A percentile compares a stretch with the other conserved stretches of the same genome.
Evolutionary conservation across 345 rosid genomes (phyloP).

Genomic region (Angophora floribunda): DNA sequence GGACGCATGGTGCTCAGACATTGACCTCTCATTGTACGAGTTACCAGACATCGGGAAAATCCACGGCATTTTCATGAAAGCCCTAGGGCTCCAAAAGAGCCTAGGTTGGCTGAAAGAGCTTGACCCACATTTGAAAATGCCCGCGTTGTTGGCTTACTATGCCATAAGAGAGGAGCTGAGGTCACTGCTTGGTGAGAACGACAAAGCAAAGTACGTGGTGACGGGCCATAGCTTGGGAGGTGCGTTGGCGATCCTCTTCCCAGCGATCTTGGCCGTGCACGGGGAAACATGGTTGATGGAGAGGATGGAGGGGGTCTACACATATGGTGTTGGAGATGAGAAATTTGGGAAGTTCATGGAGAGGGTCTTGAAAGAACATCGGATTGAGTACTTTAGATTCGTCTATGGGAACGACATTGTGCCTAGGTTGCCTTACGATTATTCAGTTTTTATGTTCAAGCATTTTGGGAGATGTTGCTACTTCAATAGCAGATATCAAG

Average conservation of each 20-base stretch:
- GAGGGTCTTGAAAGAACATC: conserved; percentile 9
- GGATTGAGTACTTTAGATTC: conserved; percentile 36
- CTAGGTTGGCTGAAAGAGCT: background rate
- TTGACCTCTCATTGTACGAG: conserved; percentile 36
- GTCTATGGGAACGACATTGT: conserved; percentile 53
- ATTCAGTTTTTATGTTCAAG: conserved; percentile 30
- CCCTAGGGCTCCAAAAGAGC: conserved; percentile 28
- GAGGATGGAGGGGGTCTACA: conserved; percentile 51
- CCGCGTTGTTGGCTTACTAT: conserved; percentile 36
- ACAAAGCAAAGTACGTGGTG: conserved; percentile 38
- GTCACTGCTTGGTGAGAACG: background rate
- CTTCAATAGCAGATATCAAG: conserved; percentile 19
- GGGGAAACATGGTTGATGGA: conserved; percentile 21
- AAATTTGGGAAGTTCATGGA: conserved; percentile 40
- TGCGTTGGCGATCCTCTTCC: conserved; percentile 43
- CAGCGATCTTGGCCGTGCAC: conserved; percentile 42
- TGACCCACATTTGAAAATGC: background rate
- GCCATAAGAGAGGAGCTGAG: conserved; percentile 26
- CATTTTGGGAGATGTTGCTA: conserved; percentile 59
- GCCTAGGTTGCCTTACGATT: conserved; percentile 50
- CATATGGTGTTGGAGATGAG: conserved; percentile 60
- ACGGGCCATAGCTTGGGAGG: conserved; percentile 76
- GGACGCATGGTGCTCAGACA: conserved; percentile 37
- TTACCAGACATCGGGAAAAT: conserved; percentile 24
- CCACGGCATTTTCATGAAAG: conserved; percentile 59